Evolutionary conservation across 768 basidiomycete genomes (phyloP).

Genomic region (Leccinum disarticulatum): DNA sequence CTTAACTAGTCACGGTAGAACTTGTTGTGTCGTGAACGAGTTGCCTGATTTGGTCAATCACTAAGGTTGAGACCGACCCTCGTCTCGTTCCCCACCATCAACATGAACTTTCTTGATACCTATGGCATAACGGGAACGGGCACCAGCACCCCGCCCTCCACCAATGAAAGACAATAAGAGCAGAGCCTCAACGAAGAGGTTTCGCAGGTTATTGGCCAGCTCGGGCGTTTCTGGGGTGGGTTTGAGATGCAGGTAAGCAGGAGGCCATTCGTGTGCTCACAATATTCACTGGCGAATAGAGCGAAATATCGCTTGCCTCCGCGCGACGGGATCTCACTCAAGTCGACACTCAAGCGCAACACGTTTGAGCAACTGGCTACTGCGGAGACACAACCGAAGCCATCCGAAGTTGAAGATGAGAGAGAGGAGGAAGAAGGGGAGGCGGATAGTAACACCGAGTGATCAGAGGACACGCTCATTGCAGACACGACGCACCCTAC

Average conservation of each 20-base stretch:
- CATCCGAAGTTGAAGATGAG: slow-evolving; percentile 9
- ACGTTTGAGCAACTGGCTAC: slow-evolving; percentile 63
- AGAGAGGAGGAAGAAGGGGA: slow-evolving; percentile 20
- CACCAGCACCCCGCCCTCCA: slow-evolving; percentile 45
- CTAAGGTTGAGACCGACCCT: neutral
- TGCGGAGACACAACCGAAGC: slow-evolving; percentile 28
- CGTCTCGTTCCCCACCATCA: neutral
- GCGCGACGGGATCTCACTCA: slow-evolving; percentile 72
- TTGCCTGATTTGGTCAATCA: slow-evolving; percentile 18
- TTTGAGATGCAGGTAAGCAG: too few relatives aligned
- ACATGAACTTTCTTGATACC: slow-evolving; percentile 76
- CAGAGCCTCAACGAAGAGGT: slow-evolving; percentile 33
- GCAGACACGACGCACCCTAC: slow-evolving; percentile 19
- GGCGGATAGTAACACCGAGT: slow-evolving; percentile 25
- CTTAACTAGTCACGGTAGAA: neutral
- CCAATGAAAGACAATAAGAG: slow-evolving; percentile 40
- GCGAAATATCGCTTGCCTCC: slow-evolving; percentile 63
- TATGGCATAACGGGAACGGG: slow-evolving; percentile 49
- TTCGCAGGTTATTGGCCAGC: slow-evolving; percentile 81
- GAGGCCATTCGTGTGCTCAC: neutral
- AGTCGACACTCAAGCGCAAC: slow-evolving; percentile 67
- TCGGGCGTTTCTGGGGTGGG: slow-evolving; percentile 80
- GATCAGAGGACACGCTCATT: slow-evolving; percentile 30
- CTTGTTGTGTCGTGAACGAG: neutral
- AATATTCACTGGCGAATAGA: slow-evolving; percentile 39